These are phyloP conservation scores for Phytophthora cryptogea DNA, from an alignment of 352 stramenopile species.

Conservation along the genomic window DNA sequence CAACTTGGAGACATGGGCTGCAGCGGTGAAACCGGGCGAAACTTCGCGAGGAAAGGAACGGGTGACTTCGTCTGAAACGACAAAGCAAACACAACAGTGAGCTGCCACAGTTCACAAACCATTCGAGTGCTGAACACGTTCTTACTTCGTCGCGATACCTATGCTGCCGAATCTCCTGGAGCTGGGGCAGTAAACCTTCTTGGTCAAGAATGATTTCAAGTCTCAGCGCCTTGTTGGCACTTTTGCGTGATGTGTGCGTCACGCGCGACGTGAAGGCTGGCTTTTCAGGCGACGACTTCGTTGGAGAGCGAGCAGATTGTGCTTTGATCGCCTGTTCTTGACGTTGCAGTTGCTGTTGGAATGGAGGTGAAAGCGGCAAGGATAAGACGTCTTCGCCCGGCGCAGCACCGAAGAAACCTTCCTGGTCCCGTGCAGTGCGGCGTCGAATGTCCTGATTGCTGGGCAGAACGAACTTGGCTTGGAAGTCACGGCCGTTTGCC, in stretches of 20 bases:
- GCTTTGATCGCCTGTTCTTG: conserved; percentile 22
- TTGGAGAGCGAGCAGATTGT: conserved; percentile 15
- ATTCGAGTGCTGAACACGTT: background rate
- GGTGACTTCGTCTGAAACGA: conserved; percentile 22
- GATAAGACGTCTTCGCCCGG: conserved; percentile 38
- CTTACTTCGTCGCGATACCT: conserved; percentile 54
- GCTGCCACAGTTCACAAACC: background rate
- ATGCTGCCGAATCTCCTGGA: conserved; percentile 60
- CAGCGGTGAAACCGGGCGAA: conserved; percentile 35
- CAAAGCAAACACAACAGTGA: conserved; percentile 5
- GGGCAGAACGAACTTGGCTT: conserved; percentile 65
- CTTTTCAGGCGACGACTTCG: conserved; percentile 14
- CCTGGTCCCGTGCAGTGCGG: conserved; percentile 56
- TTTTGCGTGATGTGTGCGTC: conserved; percentile 70
- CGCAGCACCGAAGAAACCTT: conserved; percentile 55
- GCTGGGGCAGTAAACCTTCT: conserved; percentile 53
- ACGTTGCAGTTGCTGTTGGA: conserved; percentile 30
- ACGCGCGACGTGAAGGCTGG: conserved; percentile 34
- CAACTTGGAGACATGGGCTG: conserved; percentile 35
- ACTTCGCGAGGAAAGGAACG: conserved; percentile 42
- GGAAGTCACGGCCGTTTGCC: conserved; percentile 51
- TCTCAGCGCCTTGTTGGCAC: conserved; percentile 56
- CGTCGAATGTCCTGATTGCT: conserved; percentile 70
- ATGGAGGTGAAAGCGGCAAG: conserved; percentile 33
- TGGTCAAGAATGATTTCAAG: conserved; percentile 69